Base-by-base conservation (phyloP, 371 early-diverging fungal species). In the Conidiobolus incongruus region DNA sequence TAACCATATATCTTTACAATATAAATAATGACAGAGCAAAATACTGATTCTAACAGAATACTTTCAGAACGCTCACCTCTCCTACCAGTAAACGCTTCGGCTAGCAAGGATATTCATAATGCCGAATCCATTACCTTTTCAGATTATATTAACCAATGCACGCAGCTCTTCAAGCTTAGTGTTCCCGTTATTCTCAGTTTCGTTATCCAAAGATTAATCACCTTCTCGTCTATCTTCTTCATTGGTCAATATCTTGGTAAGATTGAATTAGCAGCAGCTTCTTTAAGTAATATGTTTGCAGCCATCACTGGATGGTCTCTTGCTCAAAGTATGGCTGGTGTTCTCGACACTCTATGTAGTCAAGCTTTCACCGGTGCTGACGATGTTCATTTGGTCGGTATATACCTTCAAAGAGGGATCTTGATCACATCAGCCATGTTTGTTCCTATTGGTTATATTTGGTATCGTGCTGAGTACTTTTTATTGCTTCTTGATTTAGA, bases 241-340 rank as follows among this genome's bases (percentile, higher is more conserved):
- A 26, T 26, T 26, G 26, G 26, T 4, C 26, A 26, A 3, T 26
- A 26, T 30, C n/a, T 44, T 38, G 47, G 55, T 23, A 24, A 29
- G 20, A 6, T n/a, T n/a, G 44, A 54, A 29, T 17, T 51, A 13
- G 48, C 52, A n/a, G 48, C 46, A 0, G 28, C 52, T 2, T 45
- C 55, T 19, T 36, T 52, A 35, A 38, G 40, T 10, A 41, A 45
- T 11, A 54, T 51, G 52, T 77, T 76, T 50, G 76, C 77, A 16
- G 77, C 79, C 31, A 83, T 91, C 4, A 75, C 84, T 12, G 86
- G 85, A 22, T 79, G 74, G 67, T 77, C 79, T 11, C 56, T 85
- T 34, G 72, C 78, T 7, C 71, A 75, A 20, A 84, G 81, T 35
- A 63, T 74, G 41, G 71, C 76, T 6, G 72, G 81, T 31, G 87